Evolutionary conservation across 73 alveolate genomes (phyloP).

Genomic region (Tetrahymena thermophila): DNA sequence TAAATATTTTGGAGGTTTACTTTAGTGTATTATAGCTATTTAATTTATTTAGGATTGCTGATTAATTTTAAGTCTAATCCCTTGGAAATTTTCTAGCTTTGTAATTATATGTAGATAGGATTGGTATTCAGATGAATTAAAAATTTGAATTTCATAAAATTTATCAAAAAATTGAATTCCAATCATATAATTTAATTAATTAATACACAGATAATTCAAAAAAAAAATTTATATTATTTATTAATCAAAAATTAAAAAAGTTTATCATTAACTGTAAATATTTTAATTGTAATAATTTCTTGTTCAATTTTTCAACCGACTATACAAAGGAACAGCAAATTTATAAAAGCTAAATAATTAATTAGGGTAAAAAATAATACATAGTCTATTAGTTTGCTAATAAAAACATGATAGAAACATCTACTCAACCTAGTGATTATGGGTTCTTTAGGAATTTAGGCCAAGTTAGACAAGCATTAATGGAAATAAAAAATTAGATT

Average conservation of each 20-base stretch:
- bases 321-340: background rate
- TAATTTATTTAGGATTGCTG: no score
- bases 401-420: background rate
- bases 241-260: background rate
- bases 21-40: no score
- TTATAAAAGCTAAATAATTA: background rate
- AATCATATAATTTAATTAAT: background rate
- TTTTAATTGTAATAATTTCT: background rate
- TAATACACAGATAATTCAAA: background rate
- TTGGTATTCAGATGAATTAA: background rate
- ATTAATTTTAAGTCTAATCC: no score
- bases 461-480: background rate
- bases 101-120: background rate
- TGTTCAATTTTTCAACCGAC: background rate
- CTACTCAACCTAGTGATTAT: background rate
- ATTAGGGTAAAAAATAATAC: background rate
- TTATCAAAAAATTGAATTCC: background rate
- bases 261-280: background rate
- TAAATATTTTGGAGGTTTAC: no score
- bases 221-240: background rate
- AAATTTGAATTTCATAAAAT: background rate
- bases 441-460: background rate
- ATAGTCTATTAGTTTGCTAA: background rate
- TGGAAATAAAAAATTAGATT: background rate
- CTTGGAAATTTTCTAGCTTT: background rate